A percentile compares a stretch with the other conserved stretches of the same genome.
phyloP scores from a whole-genome alignment of 2,329 filamentous ascomycete genomes.

The Trichocomaceae sp. region DNA sequence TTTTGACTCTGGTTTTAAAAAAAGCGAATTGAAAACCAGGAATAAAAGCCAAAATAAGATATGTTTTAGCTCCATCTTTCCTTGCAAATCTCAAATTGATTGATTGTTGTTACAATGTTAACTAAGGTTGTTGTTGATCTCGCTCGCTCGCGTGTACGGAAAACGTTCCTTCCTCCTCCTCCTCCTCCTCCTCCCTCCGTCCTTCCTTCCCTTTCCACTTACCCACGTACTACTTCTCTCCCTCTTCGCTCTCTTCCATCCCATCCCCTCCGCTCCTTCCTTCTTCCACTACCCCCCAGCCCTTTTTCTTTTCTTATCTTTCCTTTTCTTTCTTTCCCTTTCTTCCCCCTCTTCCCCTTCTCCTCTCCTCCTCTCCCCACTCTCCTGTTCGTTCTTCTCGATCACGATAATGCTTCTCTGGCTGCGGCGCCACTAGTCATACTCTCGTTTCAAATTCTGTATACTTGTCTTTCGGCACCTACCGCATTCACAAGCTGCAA shows the following conservation, averaged over 20 bases:
- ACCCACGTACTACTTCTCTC: not conserved
- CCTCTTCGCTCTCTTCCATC: not conserved
- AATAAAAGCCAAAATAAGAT: not conserved
- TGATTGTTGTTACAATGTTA: no score
- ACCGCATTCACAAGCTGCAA: not conserved
- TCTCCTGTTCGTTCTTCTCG: not conserved
- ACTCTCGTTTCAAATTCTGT: conserved; percentile 1
- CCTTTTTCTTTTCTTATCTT: conserved; percentile 3
- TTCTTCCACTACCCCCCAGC: conserved; percentile 3
- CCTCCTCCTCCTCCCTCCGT: conserved; percentile 1
- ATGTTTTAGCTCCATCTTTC: not conserved
- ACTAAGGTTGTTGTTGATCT: no score
- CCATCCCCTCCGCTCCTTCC: conserved; percentile 6
- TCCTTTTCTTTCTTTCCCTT: conserved; percentile 5
- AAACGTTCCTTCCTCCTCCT: not conserved
- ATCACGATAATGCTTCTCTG: conserved; percentile 4
- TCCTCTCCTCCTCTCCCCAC: not conserved
- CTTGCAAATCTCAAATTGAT: not conserved
- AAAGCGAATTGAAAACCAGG: not conserved
- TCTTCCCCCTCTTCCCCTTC: not conserved
- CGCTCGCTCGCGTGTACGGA: not conserved
- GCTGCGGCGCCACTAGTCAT: not conserved
- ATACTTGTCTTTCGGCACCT: conserved; percentile 4
- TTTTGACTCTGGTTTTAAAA: no score
- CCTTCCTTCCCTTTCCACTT: conserved; percentile 3